Percentiles rank a stretch among this genome's conserved stretches.
These are phyloP conservation scores for Kwoniella shandongensis DNA, from an alignment of 768 basidiomycete genomes.

Conservation along the genomic window DNA sequence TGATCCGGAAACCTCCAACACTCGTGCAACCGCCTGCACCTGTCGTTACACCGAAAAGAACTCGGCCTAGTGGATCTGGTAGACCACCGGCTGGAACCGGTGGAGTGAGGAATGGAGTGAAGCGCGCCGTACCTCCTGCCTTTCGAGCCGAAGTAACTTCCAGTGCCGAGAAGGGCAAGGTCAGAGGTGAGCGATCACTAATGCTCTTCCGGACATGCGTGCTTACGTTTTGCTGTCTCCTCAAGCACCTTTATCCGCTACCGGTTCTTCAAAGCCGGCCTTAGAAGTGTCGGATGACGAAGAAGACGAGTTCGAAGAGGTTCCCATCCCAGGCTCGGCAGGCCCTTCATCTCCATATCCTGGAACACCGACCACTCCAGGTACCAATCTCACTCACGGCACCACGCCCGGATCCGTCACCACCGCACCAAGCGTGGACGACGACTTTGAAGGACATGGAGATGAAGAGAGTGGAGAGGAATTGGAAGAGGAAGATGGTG, in stretches of 20 bases:
- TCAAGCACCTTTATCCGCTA: not conserved
- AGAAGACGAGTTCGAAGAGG: constrained; percentile 49
- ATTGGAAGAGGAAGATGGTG: constrained; percentile 27
- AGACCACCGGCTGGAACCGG: not conserved
- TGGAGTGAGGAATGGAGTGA: not conserved
- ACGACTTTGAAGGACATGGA: constrained; percentile 28
- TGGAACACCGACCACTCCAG: constrained; percentile 27
- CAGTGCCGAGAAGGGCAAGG: constrained; percentile 19
- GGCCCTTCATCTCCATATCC: constrained; percentile 38
- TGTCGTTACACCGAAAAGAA: constrained; percentile 2
- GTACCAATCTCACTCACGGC: constrained; percentile 12
- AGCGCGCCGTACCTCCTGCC: constrained; percentile 4
- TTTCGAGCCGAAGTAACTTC: constrained; percentile 3
- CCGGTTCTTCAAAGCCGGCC: constrained; percentile 2
- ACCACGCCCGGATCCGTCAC: constrained; percentile 28
- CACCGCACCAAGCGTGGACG: constrained; percentile 32
- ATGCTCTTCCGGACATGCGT: not conserved
- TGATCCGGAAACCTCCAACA: constrained; percentile 17
- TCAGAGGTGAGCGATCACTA: constrained; percentile 6
- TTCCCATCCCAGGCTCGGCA: constrained; percentile 34
- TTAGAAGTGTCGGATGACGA: constrained; percentile 18
- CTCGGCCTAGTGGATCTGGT: not conserved
- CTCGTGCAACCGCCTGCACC: constrained; percentile 1
- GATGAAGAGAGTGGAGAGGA: constrained; percentile 27
- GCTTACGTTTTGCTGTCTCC: not conserved